Conservation (phyloP, 2,329 filamentous ascomycete species). For the Clarireedia paspali region DNA sequence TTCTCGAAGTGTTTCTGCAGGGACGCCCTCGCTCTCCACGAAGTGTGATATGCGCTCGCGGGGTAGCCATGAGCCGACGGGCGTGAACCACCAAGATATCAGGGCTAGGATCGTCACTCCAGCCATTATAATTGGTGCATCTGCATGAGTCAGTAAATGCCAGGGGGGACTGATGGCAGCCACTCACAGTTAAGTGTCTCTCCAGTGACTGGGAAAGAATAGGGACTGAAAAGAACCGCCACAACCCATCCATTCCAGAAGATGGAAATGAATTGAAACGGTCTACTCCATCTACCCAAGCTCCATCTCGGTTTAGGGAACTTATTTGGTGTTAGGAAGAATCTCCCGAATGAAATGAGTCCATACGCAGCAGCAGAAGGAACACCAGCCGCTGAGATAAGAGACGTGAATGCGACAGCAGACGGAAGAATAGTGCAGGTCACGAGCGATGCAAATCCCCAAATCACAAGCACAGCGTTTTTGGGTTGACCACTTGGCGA, state of each 20-base stretch:
- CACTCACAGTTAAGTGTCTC: slow-evolving; percentile 5
- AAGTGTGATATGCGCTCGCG: slow-evolving; percentile 9
- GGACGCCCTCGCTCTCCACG: slow-evolving; percentile 5
- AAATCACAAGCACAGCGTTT: slow-evolving; percentile 12
- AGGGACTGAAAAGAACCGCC: slow-evolving; percentile 11
- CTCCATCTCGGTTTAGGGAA: slow-evolving; percentile 11
- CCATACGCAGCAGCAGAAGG: slow-evolving; percentile 13
- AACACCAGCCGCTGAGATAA: slow-evolving; percentile 12
- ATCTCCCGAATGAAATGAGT: slow-evolving; percentile 12
- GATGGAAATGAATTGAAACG: slow-evolving; percentile 10
- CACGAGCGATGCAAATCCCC: slow-evolving; percentile 8
- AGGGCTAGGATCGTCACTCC: slow-evolving; percentile 11
- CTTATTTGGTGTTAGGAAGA: slow-evolving; percentile 11
- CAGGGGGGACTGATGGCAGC: not conserved
- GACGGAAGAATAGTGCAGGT: slow-evolving; percentile 13
- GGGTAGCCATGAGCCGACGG: slow-evolving; percentile 4
- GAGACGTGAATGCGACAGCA: slow-evolving; percentile 10
- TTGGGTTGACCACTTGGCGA: slow-evolving; percentile 12
- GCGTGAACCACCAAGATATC: slow-evolving; percentile 13
- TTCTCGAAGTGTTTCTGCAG: slow-evolving; percentile 1
- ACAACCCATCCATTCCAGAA: slow-evolving; percentile 15
- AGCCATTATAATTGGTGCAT: slow-evolving; percentile 14
- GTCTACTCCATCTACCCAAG: slow-evolving; percentile 9
- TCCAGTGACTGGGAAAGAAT: slow-evolving; percentile 3
- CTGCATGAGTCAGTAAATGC: not conserved